A percentile compares a stretch with the other conserved stretches of the same genome.
phyloP scores from a whole-genome alignment of 1,139 yeast species.

The Pneumocystis canis region DNA sequence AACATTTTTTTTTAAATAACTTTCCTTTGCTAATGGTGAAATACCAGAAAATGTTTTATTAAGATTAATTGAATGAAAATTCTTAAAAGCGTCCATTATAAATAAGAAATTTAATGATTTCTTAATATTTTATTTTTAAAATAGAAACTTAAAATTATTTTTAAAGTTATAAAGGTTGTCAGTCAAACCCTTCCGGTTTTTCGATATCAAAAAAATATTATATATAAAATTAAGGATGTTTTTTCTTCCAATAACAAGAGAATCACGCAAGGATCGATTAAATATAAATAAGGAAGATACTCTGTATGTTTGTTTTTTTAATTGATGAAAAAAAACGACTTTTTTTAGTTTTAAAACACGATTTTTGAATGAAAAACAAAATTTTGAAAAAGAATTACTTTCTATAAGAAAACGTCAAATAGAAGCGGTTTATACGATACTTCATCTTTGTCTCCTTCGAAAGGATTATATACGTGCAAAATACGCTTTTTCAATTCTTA shows the following conservation, averaged over 20 bases:
- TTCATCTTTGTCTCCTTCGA: slow-evolving; percentile 7
- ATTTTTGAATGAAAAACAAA: not conserved
- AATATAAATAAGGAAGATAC: not conserved
- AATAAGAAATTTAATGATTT: not conserved
- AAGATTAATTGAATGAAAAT: not conserved
- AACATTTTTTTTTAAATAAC: not conserved
- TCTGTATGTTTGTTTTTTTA: not conserved
- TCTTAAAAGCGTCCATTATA: not conserved
- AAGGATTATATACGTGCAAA: slow-evolving; percentile 3
- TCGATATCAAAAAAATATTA: not conserved
- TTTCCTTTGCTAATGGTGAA: not conserved
- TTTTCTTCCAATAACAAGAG: not conserved
- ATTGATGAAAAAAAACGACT: not conserved
- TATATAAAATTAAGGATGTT: not conserved
- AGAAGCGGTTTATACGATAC: slow-evolving; percentile 1
- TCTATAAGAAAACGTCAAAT: slow-evolving; percentile 6
- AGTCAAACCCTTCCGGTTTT: too few species aligned
- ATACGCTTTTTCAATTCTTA: slow-evolving; percentile 6
- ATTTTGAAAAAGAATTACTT: not conserved
- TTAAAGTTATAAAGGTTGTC: too few species aligned
- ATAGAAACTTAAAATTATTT: too few species aligned
- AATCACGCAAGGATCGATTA: not conserved
- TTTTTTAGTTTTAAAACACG: not conserved
- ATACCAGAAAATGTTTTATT: not conserved
- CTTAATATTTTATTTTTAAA: not conserved